A percentile compares a stretch with the other conserved stretches of the same genome.
Evolutionary conservation across 1,139 yeast species (phyloP).

Genomic region (Yamadazyma oceani): DNA sequence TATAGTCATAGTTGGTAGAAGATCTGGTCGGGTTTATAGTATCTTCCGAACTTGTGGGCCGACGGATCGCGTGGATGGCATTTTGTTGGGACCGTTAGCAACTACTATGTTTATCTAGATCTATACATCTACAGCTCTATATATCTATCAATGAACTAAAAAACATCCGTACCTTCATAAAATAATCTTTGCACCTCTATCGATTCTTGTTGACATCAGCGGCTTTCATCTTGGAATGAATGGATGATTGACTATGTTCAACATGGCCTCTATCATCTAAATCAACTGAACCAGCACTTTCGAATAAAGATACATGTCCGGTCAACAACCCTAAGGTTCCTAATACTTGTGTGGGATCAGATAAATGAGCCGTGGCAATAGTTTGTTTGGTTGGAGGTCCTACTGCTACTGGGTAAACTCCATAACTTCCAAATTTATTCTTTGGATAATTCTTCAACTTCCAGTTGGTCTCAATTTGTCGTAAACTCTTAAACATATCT

Average conservation of each 20-base stretch:
- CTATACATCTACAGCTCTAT: too few species aligned
- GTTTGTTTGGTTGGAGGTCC: conserved; percentile 94
- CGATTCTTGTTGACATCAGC: conserved; percentile 17
- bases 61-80: too few species aligned
- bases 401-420: conserved; percentile 85
- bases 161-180: too few species aligned
- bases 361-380: conserved; percentile 82
- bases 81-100: too few species aligned
- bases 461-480: conserved; percentile 57
- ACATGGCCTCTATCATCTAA: conserved; percentile 75
- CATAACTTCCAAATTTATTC: conserved; percentile 53
- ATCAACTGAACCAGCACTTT: conserved; percentile 72
- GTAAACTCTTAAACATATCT: conserved; percentile 86
- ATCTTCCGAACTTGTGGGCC: too few species aligned
- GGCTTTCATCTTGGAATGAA: conserved; percentile 41
- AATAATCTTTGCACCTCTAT: too few species aligned
- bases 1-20: not conserved
- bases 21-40: too few species aligned
- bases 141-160: too few species aligned
- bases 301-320: conserved; percentile 73
- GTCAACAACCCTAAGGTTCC: conserved; percentile 80
- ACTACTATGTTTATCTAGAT: too few species aligned
- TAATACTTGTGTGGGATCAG: conserved; percentile 82
- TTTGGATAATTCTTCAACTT: conserved; percentile 32
- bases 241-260: conserved; percentile 46